Evolutionary conservation across 2,329 filamentous ascomycete genomes (phyloP), one percentile per base, ranked within the genome.

Genomic region (Trichophyton schoenleinii): DNA sequence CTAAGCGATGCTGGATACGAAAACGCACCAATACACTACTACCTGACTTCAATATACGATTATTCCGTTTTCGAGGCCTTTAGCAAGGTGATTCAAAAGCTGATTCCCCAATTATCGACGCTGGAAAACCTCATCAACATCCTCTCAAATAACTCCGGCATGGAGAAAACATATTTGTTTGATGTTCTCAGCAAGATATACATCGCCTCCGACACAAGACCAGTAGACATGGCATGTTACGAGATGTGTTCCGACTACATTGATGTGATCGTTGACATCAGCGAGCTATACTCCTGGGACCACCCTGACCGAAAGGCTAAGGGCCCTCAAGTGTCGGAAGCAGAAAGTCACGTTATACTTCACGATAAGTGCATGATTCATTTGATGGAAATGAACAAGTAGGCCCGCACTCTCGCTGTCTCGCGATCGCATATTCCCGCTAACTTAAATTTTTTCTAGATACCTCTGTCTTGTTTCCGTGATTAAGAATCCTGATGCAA

Each of bases 201-300:
- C 77, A 95, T 99, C 67, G 94, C 94, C 0, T 96, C 92, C 3
- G 94, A 99, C 73, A 94, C 87, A 34, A 87, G 89, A 44, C 92
- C 92, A 0, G 89, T 92, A 36, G 92, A 97, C 70, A 94, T 96
- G 81, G 88, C 89, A 48, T 92, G 89, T 72, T 99, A 99, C 73
- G 94, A 97, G 77, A 95, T 97, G 70, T 99, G 94, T 77, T 95
- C 90, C 58, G 94, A 99, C 72, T 97, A 96, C 72, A 96, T 99
- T 67, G 94, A 99, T 73, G 91, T 97, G 63, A 95, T 99, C 64
- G 92, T 97, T 62, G 94, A 99, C 72, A 88, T 97, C 60, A 94
- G 90, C 31, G 92, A 97, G 71, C 87, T 99, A 44, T 99, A 96
- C 71, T 92, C 91, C 53, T 97, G 81, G 81, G 79, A 82, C 65